Percentiles rank a stretch among this genome's conserved stretches.
These are phyloP conservation scores for Hanseniaspora singularis DNA, from an alignment of 805 yeast species.

Conservation along the genomic window DNA sequence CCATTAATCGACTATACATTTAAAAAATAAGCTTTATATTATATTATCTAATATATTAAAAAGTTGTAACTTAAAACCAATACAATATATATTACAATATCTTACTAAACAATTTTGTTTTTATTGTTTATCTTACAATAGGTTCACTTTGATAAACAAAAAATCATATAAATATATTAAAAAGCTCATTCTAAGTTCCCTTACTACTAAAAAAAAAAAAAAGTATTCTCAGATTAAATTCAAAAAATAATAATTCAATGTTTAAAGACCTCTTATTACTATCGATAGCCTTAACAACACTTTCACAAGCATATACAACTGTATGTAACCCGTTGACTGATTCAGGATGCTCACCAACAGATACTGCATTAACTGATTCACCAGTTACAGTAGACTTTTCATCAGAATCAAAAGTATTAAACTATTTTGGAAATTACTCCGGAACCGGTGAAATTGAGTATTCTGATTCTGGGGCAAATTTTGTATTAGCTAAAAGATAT, in stretches of 20 bases:
- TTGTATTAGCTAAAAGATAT: constrained; percentile 48
- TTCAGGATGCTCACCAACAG: constrained; percentile 32
- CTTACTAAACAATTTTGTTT: too few species aligned
- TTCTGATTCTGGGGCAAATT: constrained; percentile 45
- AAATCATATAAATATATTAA: too few species aligned
- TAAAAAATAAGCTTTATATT: too few species aligned
- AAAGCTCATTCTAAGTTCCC: not conserved
- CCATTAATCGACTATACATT: too few species aligned
- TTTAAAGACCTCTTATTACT: not conserved
- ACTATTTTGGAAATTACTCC: constrained; percentile 34
- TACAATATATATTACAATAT: too few species aligned
- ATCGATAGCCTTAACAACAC: not conserved
- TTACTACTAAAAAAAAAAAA: not conserved
- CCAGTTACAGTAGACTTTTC: constrained; percentile 43
- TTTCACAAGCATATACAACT: not conserved
- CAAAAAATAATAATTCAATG: not conserved
- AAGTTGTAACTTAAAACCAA: too few species aligned
- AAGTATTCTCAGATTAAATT: not conserved
- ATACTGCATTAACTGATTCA: constrained; percentile 50
- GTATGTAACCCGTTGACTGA: constrained; percentile 37
- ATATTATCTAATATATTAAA: too few species aligned
- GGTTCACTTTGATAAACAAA: too few species aligned
- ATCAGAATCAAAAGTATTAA: constrained; percentile 28
- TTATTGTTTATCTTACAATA: too few species aligned
- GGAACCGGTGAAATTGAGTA: constrained; percentile 36